Evolutionary conservation across 2,329 filamentous ascomycete species (phyloP).

Genomic region (Diaporthe eres): DNA sequence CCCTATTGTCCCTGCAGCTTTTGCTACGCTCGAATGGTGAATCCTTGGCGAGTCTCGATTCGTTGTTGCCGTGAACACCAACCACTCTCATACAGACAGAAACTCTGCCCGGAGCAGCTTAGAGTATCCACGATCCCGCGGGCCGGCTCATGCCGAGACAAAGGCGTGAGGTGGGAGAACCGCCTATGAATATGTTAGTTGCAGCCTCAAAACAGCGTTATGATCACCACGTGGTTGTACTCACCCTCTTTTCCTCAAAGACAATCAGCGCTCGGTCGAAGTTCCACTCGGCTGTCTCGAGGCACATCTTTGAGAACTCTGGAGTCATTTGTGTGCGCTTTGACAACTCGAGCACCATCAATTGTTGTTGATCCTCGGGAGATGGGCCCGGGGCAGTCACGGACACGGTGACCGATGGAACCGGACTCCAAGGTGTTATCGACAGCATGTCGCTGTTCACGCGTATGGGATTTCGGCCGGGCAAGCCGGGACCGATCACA

Average conservation of each 20-base stretch:
- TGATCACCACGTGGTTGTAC: constrained; percentile 43
- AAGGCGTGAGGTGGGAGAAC: constrained; percentile 40
- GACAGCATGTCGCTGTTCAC: constrained; percentile 86
- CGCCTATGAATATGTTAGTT: constrained; percentile 37
- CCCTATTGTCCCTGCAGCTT: background rate
- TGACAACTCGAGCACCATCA: constrained; percentile 81
- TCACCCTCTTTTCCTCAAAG: constrained; percentile 83
- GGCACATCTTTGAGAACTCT: constrained; percentile 84
- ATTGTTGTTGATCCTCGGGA: constrained; percentile 70
- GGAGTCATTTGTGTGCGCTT: constrained; percentile 85
- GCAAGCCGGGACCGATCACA: constrained; percentile 80
- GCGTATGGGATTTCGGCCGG: constrained; percentile 74
- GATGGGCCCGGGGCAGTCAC: constrained; percentile 44
- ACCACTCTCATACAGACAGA: background rate
- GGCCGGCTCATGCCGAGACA: constrained; percentile 30
- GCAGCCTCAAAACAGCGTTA: constrained; percentile 40
- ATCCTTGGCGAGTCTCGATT: background rate
- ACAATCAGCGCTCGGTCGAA: constrained; percentile 80
- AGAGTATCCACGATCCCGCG: background rate
- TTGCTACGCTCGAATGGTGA: background rate
- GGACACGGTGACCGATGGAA: constrained; percentile 59
- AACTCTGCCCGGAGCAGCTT: background rate
- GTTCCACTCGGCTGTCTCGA: constrained; percentile 85
- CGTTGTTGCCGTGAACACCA: background rate
- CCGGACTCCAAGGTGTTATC: constrained; percentile 74